Base-by-base conservation (phyloP, 2,329 filamentous ascomycete species). In the Sporothrix globosa region DNA sequence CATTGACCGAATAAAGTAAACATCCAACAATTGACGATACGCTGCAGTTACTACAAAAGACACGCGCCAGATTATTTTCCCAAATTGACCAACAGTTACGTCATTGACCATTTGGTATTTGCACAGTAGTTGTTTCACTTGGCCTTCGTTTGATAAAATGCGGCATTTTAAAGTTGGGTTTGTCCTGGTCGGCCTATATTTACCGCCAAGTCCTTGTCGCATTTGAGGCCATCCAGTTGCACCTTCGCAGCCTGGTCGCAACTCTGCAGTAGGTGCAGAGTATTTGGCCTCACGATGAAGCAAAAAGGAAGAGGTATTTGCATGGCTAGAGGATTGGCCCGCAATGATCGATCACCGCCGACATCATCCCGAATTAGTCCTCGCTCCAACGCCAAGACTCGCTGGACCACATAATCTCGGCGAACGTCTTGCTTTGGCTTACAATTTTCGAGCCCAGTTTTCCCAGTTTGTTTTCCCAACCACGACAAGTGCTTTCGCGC, bases 331-430 rank as follows among this genome's bases (percentile, higher is more conserved):
- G 52, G 24, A 21, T 41, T 48, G 41, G 63, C 34, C 34, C 39
- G 30, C 34, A 24, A 67, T 67, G n/a, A 56, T 60, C 50, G 69
- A 70, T 72, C 66, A 39, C 52, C 46, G 34, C 34, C 71, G 71
- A 72, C 69, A 69, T 72, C 71, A 72, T 72, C 60, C 67, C 60
- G 66, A 71, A 72, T 69, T 52, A 63, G 68, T 41, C 13, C 50
- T 69, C 21, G 69, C 67, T 60, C 61, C 21, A 17, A 24, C 54
- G 71, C 71, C 66, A 72, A 67, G 67, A 63, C 52, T 19, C 65
- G 30, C 63, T 24, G 44, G 61, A 44, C 58, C 70, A 67, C 66
- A 65, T 34, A 50, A 60, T 48, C 46, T 69, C 58, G 56, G 48
- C 27, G 66, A 60, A 13, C 34, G 50, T 54, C 39, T 39, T 54